These are phyloP conservation scores for Solanum paucissectum DNA, from an alignment of 257 asterid species.

Conservation along the genomic window DNA sequence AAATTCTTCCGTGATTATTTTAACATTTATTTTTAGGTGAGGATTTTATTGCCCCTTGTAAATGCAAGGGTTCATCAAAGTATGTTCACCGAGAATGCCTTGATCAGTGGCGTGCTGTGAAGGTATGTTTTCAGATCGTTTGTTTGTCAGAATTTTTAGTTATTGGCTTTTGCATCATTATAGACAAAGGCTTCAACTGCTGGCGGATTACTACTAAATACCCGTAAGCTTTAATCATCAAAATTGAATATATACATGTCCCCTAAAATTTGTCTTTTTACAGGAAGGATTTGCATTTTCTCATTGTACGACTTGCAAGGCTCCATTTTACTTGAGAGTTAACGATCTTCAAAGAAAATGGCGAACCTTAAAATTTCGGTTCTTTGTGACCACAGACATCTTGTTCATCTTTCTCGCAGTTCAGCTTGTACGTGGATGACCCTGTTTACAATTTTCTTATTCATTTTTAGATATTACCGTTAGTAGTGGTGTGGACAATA, in stretches of 20 bases:
- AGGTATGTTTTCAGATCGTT: constrained; percentile 24
- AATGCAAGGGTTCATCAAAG: constrained; percentile 83
- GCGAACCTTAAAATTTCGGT: constrained; percentile 82
- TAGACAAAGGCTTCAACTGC: not conserved
- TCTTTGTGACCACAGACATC: constrained; percentile 86
- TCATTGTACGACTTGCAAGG: constrained; percentile 91
- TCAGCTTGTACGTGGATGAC: constrained; percentile 52
- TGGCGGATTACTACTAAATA: not conserved
- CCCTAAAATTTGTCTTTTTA: not conserved
- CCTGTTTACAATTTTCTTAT: not conserved
- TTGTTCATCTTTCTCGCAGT: constrained; percentile 68
- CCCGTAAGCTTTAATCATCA: not conserved
- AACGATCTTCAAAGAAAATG: constrained; percentile 71
- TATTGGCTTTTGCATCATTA: not conserved
- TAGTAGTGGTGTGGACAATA: not conserved
- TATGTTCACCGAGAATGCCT: constrained; percentile 88
- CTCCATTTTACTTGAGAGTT: constrained; percentile 79
- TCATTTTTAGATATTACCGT: not conserved
- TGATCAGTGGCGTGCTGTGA: constrained; percentile 95
- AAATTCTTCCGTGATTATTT: not conserved
- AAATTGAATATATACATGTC: not conserved
- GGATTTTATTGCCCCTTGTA: constrained; percentile 94
- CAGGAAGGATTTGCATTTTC: constrained; percentile 98
- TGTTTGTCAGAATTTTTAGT: not conserved
- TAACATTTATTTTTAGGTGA: constrained; percentile 41